Evolutionary conservation across 805 yeast species (phyloP), one percentile per base, ranked within the genome.

Genomic region (Candida hungchunana): DNA sequence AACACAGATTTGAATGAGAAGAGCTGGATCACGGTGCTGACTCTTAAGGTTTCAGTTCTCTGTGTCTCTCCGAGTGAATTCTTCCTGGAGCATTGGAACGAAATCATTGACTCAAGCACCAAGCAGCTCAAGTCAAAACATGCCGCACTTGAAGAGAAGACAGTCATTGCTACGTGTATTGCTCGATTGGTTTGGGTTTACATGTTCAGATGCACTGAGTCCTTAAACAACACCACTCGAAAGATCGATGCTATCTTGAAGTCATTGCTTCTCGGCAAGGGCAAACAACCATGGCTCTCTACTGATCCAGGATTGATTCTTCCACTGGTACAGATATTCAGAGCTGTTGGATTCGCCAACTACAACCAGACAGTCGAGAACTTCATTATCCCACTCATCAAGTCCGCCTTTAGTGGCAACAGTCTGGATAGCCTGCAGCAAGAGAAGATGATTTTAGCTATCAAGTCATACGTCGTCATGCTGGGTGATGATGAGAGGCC

Each of bases 161-260:
- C 75, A 0, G 73, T 74, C 3, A 71, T 77, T 28, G 70, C 84
- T 12, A 75, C 76, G 0, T 79, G 89, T 37, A 61, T 82, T 4
- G 71, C 95, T 0, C 64, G 96, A 39, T 64, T 94, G 21, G 60
- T 85, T 0, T 93, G 98, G 98, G 95, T 89, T 0, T 93, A 84
- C 54, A 63, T 88, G 17, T 86, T 80, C 58, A 67, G 97, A 43
- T 77, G 88, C 46, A 75, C 95, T 0, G 98, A 94, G 47, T 82
- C 97, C 0, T 63, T 90, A 48, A 93, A 90, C 55, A 81, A 84
- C 40, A 88, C 95, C 1, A 78, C 89, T 3, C 80, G 88, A 50
- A 81, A 80, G 37, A 66, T 93, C 32, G 95, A 82, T 39, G 52
- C 62, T 3, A 61, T 93, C 22, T 77, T 81, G 39, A 71, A 73